A percentile compares a stretch with the other conserved stretches of the same genome.
phyloP scores from a whole-genome alignment of 2,329 filamentous ascomycete genomes.

The Pestalotiopsis sp. region DNA sequence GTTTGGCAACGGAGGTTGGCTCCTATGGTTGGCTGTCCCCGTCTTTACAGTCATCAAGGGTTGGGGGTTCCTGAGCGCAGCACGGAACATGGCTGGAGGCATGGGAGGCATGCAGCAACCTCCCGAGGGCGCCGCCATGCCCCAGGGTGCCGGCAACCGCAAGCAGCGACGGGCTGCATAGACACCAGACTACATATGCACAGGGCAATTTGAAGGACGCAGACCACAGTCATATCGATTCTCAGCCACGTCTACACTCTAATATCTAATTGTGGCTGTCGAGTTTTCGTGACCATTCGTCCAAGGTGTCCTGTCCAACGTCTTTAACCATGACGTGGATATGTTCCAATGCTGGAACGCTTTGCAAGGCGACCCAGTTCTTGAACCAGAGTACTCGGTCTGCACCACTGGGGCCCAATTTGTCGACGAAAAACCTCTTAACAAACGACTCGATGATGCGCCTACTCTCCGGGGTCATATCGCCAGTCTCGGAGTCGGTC shows the following conservation, averaged over 20 bases:
- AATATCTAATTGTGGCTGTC: conserved; percentile 35
- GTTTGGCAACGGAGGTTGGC: conserved; percentile 77
- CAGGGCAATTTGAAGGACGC: neutral
- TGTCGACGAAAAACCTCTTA: conserved; percentile 66
- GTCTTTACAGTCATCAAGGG: conserved; percentile 60
- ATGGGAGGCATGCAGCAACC: conserved; percentile 46
- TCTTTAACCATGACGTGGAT: conserved; percentile 76
- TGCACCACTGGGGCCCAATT: conserved; percentile 51
- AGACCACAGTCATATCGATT: neutral
- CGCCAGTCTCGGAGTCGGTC: conserved; percentile 70
- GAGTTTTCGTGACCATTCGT: conserved; percentile 55
- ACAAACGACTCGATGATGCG: conserved; percentile 71
- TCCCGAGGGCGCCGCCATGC: conserved; percentile 33
- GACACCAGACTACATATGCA: conserved; percentile 8
- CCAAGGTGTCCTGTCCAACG: conserved; percentile 52
- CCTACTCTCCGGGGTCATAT: conserved; percentile 71
- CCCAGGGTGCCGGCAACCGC: conserved; percentile 50
- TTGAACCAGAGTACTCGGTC: conserved; percentile 81
- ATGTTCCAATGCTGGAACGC: conserved; percentile 84
- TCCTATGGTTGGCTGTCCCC: conserved; percentile 58
- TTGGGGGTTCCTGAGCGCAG: conserved; percentile 55
- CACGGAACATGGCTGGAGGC: conserved; percentile 53
- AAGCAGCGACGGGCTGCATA: conserved; percentile 58
- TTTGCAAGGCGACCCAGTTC: conserved; percentile 90
- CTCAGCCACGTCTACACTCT: conserved; percentile 19